A percentile compares a stretch with the other conserved stretches of the same genome.
Evolutionary conservation across 805 yeast species (phyloP).

Genomic region (Starmerella etchellsii): DNA sequence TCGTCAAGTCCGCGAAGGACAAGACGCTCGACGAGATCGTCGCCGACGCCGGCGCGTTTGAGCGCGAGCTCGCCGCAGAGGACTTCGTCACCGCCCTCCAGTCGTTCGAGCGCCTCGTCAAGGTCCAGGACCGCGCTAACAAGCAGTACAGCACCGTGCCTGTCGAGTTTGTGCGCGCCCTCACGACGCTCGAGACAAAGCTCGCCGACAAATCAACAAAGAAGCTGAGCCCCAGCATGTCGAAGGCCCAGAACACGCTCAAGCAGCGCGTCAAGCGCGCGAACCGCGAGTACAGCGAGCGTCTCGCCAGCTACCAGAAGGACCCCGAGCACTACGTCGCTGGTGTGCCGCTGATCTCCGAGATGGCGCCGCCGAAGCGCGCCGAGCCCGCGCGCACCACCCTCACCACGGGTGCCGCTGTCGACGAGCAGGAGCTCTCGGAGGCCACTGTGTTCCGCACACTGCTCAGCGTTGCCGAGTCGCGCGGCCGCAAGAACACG

Average conservation of each 20-base stretch:
- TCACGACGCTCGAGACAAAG: constrained; percentile 61
- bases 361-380: constrained; percentile 19
- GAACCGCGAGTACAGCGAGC: constrained; percentile 50
- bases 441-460: constrained; percentile 51
- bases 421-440: constrained; percentile 22
- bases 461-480: constrained; percentile 62
- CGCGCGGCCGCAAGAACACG: constrained; percentile 91
- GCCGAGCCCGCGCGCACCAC: constrained; percentile 20
- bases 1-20: constrained; percentile 87
- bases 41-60: constrained; percentile 50
- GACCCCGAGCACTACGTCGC: constrained; percentile 59
- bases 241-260: constrained; percentile 75
- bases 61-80: constrained; percentile 44
- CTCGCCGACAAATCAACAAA: constrained; percentile 44
- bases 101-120: constrained; percentile 69
- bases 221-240: constrained; percentile 67
- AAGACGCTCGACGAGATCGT: constrained; percentile 82
- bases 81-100: constrained; percentile 65
- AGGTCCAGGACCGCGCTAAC: constrained; percentile 49
- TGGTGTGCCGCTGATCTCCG: constrained; percentile 21
- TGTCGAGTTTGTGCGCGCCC: constrained; percentile 48
- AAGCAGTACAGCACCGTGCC: constrained; percentile 74
- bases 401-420: constrained; percentile 24
- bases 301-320: constrained; percentile 46
- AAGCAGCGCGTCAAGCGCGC: constrained; percentile 81